Evolutionary conservation across 257 asterid species (phyloP).

Genomic region (Dorcoceras hygrometricum): DNA sequence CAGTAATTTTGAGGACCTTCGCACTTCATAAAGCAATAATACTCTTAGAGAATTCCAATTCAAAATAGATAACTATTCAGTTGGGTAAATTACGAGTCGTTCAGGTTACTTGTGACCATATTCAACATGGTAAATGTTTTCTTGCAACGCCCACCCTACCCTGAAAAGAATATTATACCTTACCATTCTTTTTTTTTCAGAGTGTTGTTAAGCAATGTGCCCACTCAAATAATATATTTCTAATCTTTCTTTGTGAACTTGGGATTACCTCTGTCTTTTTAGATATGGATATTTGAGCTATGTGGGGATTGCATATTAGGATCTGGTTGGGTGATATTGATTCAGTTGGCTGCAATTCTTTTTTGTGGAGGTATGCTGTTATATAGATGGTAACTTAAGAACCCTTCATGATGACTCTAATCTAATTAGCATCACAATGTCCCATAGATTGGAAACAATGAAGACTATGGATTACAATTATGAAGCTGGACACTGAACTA

Average conservation of each 20-base stretch:
- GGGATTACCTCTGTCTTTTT: conserved; percentile 52
- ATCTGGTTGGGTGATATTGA: conserved; percentile 62
- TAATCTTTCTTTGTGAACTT: conserved; percentile 31
- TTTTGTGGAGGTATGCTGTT: conserved; percentile 82
- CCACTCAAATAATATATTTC: conserved; percentile 23
- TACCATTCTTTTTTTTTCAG: conserved; percentile 5
- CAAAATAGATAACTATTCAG: conserved; percentile 9
- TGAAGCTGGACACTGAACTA: conserved; percentile 78
- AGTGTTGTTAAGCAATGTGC: conserved; percentile 17
- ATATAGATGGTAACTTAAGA: conserved; percentile 63
- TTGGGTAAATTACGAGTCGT: conserved; percentile 8
- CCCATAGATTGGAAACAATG: conserved; percentile 83
- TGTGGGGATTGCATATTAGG: conserved; percentile 83
- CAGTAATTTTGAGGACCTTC: conserved; percentile 12
- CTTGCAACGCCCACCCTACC: neutral
- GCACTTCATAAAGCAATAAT: neutral
- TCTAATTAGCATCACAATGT: conserved; percentile 83
- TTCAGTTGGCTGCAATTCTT: conserved; percentile 67
- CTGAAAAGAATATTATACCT: neutral
- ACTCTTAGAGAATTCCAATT: neutral
- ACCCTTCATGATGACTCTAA: conserved; percentile 65
- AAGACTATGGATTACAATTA: conserved; percentile 74
- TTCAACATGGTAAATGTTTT: neutral
- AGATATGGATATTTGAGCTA: conserved; percentile 82
- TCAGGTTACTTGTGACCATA: conserved; percentile 5